phyloP scores from a whole-genome alignment of 495 filamentous ascomycete species.

The Rhizodiscina lignyota region DNA sequence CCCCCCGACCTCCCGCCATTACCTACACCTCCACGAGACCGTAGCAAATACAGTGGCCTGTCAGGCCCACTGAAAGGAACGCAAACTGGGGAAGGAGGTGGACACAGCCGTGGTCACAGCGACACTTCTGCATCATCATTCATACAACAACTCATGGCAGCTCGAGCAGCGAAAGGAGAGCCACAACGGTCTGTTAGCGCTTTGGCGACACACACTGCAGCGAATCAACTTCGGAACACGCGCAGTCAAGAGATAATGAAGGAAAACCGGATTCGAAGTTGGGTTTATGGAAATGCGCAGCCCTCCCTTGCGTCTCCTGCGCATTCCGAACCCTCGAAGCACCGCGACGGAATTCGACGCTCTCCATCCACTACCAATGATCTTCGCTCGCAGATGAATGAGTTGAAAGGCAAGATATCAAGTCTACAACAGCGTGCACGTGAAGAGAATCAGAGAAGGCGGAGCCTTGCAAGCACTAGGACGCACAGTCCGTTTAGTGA shows the following conservation, averaged over 20 bases:
- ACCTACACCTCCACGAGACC: neutral
- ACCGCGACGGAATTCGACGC: constrained; percentile 1
- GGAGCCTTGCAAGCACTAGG: constrained; percentile 69
- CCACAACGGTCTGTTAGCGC: neutral
- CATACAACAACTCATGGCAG: too few relatives aligned
- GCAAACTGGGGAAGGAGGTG: too few relatives aligned
- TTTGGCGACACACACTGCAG: neutral
- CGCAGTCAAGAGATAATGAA: constrained; percentile 5
- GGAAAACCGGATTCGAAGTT: neutral
- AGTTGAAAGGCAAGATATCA: constrained; percentile 81
- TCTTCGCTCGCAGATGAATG: constrained; percentile 83
- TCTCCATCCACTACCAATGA: constrained; percentile 26
- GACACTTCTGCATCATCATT: too few relatives aligned
- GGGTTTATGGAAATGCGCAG: neutral
- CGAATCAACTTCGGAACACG: constrained; percentile 1
- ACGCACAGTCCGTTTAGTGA: constrained; percentile 75
- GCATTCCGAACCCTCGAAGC: constrained; percentile 1
- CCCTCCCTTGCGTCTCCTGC: constrained; percentile 1
- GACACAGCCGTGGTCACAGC: neutral
- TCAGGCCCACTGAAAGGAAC: too few relatives aligned
- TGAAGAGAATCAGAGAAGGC: constrained; percentile 65
- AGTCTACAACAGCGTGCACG: constrained; percentile 65
- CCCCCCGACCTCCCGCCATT: neutral
- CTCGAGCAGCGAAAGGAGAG: too few relatives aligned
- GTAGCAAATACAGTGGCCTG: too few relatives aligned